Evolutionary conservation across 257 asterid genomes (phyloP).

Genomic region (Solanum tarapatanum): DNA sequence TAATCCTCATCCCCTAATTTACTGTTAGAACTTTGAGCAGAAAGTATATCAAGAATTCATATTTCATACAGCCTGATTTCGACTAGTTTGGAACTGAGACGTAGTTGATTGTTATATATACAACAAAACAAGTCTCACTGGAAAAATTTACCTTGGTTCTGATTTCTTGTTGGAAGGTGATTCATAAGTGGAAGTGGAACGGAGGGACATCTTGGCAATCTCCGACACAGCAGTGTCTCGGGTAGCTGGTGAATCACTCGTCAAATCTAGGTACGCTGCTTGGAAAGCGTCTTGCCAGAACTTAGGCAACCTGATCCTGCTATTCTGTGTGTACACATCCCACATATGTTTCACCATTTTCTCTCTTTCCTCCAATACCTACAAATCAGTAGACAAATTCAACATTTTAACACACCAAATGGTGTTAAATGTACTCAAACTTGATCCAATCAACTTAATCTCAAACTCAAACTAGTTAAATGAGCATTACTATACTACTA

Average conservation of each 20-base stretch:
- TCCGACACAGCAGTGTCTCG: constrained; percentile 55
- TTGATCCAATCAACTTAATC: neutral
- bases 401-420: neutral
- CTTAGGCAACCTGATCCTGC: constrained; percentile 37
- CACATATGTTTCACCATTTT: constrained; percentile 84
- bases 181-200: constrained; percentile 25
- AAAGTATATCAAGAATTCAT: neutral
- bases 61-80: neutral
- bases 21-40: neutral
- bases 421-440: neutral
- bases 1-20: neutral
- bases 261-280: constrained; percentile 87
- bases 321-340: constrained; percentile 74
- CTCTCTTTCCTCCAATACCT: constrained; percentile 91
- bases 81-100: neutral
- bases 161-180: neutral
- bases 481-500: neutral
- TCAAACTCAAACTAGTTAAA: neutral
- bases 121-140: neutral
- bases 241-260: constrained; percentile 37
- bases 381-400: neutral
- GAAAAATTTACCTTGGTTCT: neutral
- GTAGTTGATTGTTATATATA: neutral
- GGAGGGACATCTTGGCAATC: constrained; percentile 85
- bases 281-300: constrained; percentile 92